These are phyloP conservation scores for Coniochaeta prunicola DNA, from an alignment of 2,329 filamentous ascomycete genomes.

Conservation along the genomic window DNA sequence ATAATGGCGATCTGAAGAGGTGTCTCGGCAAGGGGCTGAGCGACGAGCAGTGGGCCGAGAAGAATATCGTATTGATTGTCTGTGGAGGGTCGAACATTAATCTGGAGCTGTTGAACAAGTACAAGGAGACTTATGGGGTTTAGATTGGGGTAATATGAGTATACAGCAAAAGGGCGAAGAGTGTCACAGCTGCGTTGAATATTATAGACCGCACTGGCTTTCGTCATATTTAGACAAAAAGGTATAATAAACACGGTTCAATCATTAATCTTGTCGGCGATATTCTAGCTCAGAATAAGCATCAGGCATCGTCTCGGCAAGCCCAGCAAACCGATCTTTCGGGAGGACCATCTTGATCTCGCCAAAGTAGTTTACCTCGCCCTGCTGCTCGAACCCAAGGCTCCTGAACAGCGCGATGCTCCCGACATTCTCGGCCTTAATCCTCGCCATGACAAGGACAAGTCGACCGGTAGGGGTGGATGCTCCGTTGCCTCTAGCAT, in stretches of 20 bases:
- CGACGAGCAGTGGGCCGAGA: conserved; percentile 53
- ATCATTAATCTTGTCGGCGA: conserved; percentile 5
- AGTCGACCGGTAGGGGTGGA: background rate
- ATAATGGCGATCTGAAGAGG: conserved; percentile 55
- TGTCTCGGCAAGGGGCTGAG: conserved; percentile 45
- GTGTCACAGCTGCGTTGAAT: background rate
- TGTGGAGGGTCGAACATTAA: conserved; percentile 72
- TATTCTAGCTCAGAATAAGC: conserved; percentile 17
- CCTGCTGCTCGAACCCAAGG: conserved; percentile 44
- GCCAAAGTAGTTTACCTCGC: conserved; percentile 51
- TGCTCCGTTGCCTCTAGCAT: conserved; percentile 15
- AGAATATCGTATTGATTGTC: conserved; percentile 75
- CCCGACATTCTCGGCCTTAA: conserved; percentile 45
- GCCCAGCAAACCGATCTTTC: conserved; percentile 11
- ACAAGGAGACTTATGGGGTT: conserved; percentile 40
- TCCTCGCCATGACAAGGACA: conserved; percentile 30
- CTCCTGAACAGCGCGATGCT: conserved; percentile 45
- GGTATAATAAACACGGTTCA: background rate
- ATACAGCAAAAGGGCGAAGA: background rate
- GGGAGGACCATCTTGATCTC: conserved; percentile 45
- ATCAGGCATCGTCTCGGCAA: conserved; percentile 5
- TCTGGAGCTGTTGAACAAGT: conserved; percentile 52
- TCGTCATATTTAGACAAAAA: background rate
- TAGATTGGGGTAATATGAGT: background rate
- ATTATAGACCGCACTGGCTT: background rate